Evolutionary conservation across 1,284 basidiomycete species (phyloP).

Genomic region (Cystobasidium sp.): DNA sequence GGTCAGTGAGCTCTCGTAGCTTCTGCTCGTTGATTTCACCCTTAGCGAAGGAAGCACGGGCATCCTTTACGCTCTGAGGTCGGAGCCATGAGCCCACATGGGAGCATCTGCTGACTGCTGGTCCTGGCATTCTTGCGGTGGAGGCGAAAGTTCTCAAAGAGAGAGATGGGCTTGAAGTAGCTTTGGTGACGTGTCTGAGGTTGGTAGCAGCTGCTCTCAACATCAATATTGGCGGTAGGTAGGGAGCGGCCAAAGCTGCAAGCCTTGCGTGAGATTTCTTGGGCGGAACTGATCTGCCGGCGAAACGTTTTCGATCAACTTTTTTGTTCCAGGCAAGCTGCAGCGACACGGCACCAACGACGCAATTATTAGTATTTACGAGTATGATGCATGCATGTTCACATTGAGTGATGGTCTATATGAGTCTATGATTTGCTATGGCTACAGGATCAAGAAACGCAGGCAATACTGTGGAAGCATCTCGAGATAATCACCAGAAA

Average conservation of each 20-base stretch:
- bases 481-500: conserved; percentile 2
- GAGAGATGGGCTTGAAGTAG: conserved; percentile 2
- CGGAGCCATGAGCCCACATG: conserved; percentile 42
- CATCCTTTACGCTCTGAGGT: conserved; percentile 84
- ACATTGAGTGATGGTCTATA: too few relatives aligned
- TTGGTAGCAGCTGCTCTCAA: conserved; percentile 23
- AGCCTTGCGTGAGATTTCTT: conserved; percentile 1
- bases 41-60: conserved; percentile 93
- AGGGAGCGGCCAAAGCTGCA: background rate
- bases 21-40: conserved; percentile 72
- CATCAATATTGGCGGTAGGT: background rate
- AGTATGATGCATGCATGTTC: too few relatives aligned
- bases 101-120: conserved; percentile 26
- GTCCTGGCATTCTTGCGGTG: conserved; percentile 30
- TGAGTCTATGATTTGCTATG: background rate
- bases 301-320: conserved; percentile 1
- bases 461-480: background rate
- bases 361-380: too few relatives aligned
- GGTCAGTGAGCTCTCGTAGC: conserved; percentile 63
- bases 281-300: conserved; percentile 12
- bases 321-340: too few relatives aligned
- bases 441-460: background rate
- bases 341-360: background rate
- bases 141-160: conserved; percentile 17
- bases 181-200: conserved; percentile 11